These are phyloP conservation scores for Rhynchospora breviuscula DNA, from an alignment of 176 grass and related monocot species.

Conservation along the genomic window DNA sequence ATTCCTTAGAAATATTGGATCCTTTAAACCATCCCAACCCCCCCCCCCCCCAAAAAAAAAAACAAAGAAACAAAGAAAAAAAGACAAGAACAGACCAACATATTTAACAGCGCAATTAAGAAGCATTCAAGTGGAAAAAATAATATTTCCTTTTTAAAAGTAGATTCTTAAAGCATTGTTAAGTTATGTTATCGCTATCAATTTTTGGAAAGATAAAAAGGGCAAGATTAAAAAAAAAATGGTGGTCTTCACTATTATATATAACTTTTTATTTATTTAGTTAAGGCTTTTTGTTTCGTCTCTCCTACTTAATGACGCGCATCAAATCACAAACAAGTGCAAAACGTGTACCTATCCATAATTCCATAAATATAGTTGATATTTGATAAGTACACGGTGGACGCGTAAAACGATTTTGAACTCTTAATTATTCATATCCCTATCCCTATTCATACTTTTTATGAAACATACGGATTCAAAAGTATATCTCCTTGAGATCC, in stretches of 20 bases:
- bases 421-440: no score
- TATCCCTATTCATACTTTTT: no score
- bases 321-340: background rate
- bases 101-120: slow-evolving; percentile 6
- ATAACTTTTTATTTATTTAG: background rate
- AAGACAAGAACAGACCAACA: background rate
- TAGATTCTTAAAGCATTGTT: slow-evolving; percentile 18
- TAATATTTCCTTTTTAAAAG: background rate
- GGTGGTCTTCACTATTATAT: background rate
- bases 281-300: background rate
- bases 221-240: background rate
- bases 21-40: background rate
- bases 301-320: background rate
- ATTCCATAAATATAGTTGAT: no score
- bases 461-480: no score
- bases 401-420: no score
- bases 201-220: slow-evolving; percentile 5
- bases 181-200: slow-evolving; percentile 20
- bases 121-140: background rate
- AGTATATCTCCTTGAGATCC: no score
- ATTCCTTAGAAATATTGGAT: background rate
- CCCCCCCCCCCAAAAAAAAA: background rate
- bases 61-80: background rate
- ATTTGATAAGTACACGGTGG: no score
- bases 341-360: no score